Percentiles rank a stretch among this genome's conserved stretches.
These are phyloP conservation scores for Spathaspora sp. DNA, from an alignment of 805 yeast species.

Conservation along the genomic window DNA sequence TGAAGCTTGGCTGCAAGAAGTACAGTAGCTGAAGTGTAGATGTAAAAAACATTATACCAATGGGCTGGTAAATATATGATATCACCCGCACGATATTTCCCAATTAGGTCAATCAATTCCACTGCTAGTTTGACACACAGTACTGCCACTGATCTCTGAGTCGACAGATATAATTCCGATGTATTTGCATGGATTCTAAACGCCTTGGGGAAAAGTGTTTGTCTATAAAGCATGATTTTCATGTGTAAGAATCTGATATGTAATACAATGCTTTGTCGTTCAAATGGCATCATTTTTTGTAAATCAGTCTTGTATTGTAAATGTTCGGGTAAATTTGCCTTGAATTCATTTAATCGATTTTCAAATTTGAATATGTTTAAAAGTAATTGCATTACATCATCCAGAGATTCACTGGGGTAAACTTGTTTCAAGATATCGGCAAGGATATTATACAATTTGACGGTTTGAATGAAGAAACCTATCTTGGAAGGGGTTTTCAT, in stretches of 20 bases:
- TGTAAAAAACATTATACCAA: conserved; percentile 19
- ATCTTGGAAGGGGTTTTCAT: conserved; percentile 12
- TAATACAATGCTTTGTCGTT: conserved; percentile 10
- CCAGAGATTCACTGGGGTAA: conserved; percentile 8
- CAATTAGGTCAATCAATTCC: conserved; percentile 8
- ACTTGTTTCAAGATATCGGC: conserved; percentile 13
- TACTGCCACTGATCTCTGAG: conserved; percentile 7
- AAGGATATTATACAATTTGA: conserved; percentile 14
- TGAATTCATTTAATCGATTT: conserved; percentile 6
- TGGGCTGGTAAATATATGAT: conserved; percentile 13
- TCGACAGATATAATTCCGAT: conserved; percentile 6
- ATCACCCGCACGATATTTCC: conserved; percentile 8
- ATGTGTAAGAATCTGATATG: conserved; percentile 9
- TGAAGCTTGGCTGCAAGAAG: conserved; percentile 17
- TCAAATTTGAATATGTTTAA: conserved; percentile 9
- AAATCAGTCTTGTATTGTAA: conserved; percentile 5
- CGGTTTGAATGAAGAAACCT: conserved; percentile 14
- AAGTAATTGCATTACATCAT: conserved; percentile 4
- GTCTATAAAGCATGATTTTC: conserved; percentile 10
- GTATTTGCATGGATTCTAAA: background rate
- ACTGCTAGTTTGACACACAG: conserved; percentile 9
- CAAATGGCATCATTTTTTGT: conserved; percentile 6
- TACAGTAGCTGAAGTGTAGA: conserved; percentile 17
- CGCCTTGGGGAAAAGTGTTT: conserved; percentile 8
- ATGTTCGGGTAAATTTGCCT: conserved; percentile 6